Conservation (phyloP, 805 yeast genomes). For the Lipomyces starkeyi region DNA sequence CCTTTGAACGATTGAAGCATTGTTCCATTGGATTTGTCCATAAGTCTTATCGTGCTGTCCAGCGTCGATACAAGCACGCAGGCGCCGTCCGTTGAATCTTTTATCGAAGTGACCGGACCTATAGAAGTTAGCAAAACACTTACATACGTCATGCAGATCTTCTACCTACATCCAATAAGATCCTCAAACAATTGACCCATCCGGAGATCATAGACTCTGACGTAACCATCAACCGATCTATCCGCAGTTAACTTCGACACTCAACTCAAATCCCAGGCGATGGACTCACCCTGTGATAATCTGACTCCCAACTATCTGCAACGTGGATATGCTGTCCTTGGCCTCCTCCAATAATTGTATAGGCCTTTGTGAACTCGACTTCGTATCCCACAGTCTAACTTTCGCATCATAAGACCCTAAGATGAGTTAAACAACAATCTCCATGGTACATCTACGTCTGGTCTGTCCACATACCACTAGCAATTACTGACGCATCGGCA, state of each 20-base stretch:
- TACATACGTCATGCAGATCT: not conserved
- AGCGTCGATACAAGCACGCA: constrained; percentile 40
- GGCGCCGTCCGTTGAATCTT: constrained; percentile 24
- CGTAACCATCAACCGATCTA: constrained; percentile 44
- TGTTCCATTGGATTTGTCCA: constrained; percentile 41
- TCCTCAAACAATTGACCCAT: constrained; percentile 41
- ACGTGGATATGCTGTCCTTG: constrained; percentile 45
- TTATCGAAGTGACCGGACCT: constrained; percentile 43
- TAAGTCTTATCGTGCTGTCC: constrained; percentile 41
- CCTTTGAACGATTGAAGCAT: constrained; percentile 41
- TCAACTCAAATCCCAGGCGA: not conserved
- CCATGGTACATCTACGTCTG: not conserved
- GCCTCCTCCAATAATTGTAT: constrained; percentile 48
- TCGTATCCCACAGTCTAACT: constrained; percentile 46
- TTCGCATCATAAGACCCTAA: constrained; percentile 45
- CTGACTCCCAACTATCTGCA: constrained; percentile 33
- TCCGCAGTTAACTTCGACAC: not conserved
- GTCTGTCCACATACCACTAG: constrained; percentile 28
- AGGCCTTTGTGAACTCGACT: constrained; percentile 42
- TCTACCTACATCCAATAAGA: constrained; percentile 37
- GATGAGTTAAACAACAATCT: not conserved
- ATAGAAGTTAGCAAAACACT: not conserved
- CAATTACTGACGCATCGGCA: constrained; percentile 41
- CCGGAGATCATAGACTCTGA: constrained; percentile 46
- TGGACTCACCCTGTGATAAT: constrained; percentile 42